Conservation (phyloP, 306 rosid species). For the Betula pendula region DNA sequence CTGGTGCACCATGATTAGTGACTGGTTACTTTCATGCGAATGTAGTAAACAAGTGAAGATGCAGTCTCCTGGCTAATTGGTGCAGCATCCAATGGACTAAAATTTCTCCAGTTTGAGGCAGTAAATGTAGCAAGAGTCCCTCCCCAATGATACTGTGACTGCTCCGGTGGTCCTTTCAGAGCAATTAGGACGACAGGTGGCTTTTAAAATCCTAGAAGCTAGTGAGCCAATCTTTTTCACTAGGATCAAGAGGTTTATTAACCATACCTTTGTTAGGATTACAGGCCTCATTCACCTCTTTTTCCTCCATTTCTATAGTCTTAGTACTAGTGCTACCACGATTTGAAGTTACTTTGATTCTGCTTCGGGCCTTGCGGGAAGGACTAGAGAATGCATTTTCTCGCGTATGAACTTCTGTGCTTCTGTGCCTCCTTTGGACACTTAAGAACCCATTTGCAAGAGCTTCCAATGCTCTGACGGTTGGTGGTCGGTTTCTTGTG, state of each 20-base stretch:
- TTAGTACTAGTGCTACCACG: slow-evolving; percentile 26
- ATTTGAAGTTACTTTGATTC: slow-evolving; percentile 39
- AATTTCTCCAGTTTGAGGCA: neutral
- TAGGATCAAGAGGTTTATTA: slow-evolving; percentile 40
- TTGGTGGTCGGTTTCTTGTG: slow-evolving; percentile 75
- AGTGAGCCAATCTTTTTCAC: slow-evolving; percentile 31
- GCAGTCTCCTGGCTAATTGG: neutral
- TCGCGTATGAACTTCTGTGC: slow-evolving; percentile 19
- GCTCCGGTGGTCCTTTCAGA: neutral
- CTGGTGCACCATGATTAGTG: slow-evolving; percentile 2
- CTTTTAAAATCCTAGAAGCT: slow-evolving; percentile 24
- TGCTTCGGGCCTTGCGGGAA: slow-evolving; percentile 47
- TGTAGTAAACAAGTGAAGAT: neutral
- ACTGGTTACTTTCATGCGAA: neutral
- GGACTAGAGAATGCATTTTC: slow-evolving; percentile 33
- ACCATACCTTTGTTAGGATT: slow-evolving; percentile 27
- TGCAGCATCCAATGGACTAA: neutral
- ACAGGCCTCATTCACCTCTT: slow-evolving; percentile 37
- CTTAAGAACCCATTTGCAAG: slow-evolving; percentile 55
- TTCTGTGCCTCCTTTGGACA: slow-evolving; percentile 39
- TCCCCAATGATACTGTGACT: neutral
- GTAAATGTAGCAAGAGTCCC: neutral
- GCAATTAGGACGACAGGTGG: slow-evolving; percentile 11
- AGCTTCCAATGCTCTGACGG: slow-evolving; percentile 71
- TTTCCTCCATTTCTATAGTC: slow-evolving; percentile 40